phyloP scores from a whole-genome alignment of 257 asterid genomes.

The Ilex aquifolium region DNA sequence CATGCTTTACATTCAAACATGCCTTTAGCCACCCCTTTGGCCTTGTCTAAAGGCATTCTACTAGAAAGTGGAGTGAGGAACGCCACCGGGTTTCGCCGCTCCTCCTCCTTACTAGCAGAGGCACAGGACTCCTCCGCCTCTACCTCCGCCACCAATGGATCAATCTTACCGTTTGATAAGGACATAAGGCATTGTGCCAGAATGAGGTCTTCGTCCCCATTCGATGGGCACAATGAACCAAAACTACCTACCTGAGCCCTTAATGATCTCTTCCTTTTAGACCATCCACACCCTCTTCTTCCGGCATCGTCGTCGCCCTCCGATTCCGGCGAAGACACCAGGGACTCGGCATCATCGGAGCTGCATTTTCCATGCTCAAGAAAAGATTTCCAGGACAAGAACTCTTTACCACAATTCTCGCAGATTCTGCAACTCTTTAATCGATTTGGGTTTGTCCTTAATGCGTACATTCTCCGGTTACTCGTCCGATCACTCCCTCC shows the following conservation, averaged over 20 bases:
- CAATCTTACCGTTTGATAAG: neutral
- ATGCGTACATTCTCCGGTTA: constrained; percentile 60
- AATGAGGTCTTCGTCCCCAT: neutral
- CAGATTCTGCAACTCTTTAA: constrained; percentile 65
- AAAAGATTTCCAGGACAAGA: constrained; percentile 82
- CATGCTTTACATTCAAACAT: constrained; percentile 75
- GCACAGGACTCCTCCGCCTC: constrained; percentile 82
- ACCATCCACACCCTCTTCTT: constrained; percentile 45
- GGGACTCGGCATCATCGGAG: constrained; percentile 74
- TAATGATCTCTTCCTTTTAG: constrained; percentile 69
- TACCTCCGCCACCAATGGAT: constrained; percentile 43
- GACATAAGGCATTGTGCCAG: neutral
- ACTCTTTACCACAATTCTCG: constrained; percentile 89
- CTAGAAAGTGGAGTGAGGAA: neutral
- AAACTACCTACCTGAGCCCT: constrained; percentile 39
- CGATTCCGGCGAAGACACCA: constrained; percentile 50
- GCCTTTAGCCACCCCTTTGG: neutral
- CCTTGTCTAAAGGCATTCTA: neutral
- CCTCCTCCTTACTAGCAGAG: constrained; percentile 69
- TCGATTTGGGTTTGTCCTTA: constrained; percentile 85
- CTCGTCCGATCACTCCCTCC: constrained; percentile 32
- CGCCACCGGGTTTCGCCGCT: constrained; percentile 29
- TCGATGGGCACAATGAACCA: constrained; percentile 8
- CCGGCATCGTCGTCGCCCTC: constrained; percentile 39
- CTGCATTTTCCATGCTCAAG: constrained; percentile 91